A percentile compares a stretch with the other conserved stretches of the same genome.
Evolutionary conservation across 2,329 filamentous ascomycete genomes (phyloP).

Genomic region (Aspergillus thermomutatus): DNA sequence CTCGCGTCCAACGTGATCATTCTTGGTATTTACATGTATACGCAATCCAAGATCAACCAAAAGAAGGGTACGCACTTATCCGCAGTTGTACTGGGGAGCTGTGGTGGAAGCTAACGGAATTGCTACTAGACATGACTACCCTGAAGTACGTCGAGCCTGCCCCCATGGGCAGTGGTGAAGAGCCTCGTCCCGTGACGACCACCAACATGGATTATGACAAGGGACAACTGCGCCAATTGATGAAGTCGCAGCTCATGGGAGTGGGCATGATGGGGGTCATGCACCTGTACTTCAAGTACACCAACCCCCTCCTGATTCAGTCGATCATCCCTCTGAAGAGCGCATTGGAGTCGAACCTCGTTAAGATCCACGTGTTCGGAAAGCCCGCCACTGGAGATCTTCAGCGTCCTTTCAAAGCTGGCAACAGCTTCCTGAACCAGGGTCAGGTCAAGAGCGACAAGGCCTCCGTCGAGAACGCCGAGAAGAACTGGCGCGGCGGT

Average conservation of each 20-base stretch:
- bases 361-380: slow-evolving; percentile 93
- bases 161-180: slow-evolving; percentile 87
- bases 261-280: slow-evolving; percentile 98
- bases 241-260: slow-evolving; percentile 92
- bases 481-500: slow-evolving; percentile 49
- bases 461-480: slow-evolving; percentile 60
- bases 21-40: slow-evolving; percentile 76
- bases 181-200: slow-evolving; percentile 93
- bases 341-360: slow-evolving; percentile 88
- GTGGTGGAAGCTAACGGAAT: neutral
- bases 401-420: slow-evolving; percentile 91
- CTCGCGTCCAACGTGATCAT: slow-evolving; percentile 78
- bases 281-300: slow-evolving; percentile 99
- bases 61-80: slow-evolving; percentile 76
- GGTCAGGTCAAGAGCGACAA: slow-evolving; percentile 83
- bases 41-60: slow-evolving; percentile 80
- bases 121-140: slow-evolving; percentile 75
- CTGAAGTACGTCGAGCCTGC: slow-evolving; percentile 98
- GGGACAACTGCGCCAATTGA: slow-evolving; percentile 75
- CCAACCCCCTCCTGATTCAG: slow-evolving; percentile 97
- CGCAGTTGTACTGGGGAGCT: neutral
- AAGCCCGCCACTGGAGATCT: slow-evolving; percentile 84
- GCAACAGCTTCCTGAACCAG: slow-evolving; percentile 72
- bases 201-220: slow-evolving; percentile 95
- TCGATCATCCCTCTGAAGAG: slow-evolving; percentile 97